phyloP scores from a whole-genome alignment of 1,284 basidiomycete species.

The Anthracocystis panici-leucophaei region DNA sequence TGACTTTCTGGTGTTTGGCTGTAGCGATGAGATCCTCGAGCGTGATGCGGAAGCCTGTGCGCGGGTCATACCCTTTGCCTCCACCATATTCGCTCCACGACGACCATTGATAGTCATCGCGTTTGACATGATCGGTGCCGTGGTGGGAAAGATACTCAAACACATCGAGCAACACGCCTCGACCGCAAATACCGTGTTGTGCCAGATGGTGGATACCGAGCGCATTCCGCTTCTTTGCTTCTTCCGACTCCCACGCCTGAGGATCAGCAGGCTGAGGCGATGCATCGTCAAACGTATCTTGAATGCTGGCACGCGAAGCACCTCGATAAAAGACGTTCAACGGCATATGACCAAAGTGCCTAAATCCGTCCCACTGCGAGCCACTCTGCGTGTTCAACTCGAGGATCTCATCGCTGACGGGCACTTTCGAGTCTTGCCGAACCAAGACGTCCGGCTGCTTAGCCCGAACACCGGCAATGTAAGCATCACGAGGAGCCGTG shows the following conservation, averaged over 20 bases:
- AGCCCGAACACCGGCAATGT: slow-evolving; percentile 17
- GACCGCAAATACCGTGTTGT: slow-evolving; percentile 79
- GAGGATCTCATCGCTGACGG: slow-evolving; percentile 64
- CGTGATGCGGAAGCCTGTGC: slow-evolving; percentile 75
- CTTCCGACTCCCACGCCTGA: slow-evolving; percentile 22
- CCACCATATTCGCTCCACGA: slow-evolving; percentile 33
- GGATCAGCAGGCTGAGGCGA: slow-evolving; percentile 36
- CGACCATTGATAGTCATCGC: slow-evolving; percentile 20
- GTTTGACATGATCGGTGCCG: slow-evolving; percentile 19
- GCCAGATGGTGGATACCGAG: slow-evolving; percentile 71
- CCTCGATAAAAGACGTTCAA: slow-evolving; percentile 61
- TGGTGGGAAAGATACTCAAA: slow-evolving; percentile 61
- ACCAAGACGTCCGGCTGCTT: slow-evolving; percentile 26
- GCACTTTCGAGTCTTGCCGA: slow-evolving; percentile 28
- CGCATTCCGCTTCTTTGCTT: slow-evolving; percentile 29
- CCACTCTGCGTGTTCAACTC: slow-evolving; percentile 80
- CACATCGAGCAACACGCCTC: slow-evolving; percentile 78
- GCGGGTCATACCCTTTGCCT: slow-evolving; percentile 73
- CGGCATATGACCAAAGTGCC: slow-evolving; percentile 64
- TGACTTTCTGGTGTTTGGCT: slow-evolving; percentile 76
- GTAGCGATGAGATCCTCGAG: slow-evolving; percentile 76
- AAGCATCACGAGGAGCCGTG: slow-evolving; percentile 34
- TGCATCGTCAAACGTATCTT: slow-evolving; percentile 38
- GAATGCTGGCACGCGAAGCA: slow-evolving; percentile 44
- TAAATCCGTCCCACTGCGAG: slow-evolving; percentile 79